A percentile compares a stretch with the other conserved stretches of the same genome.
Evolutionary conservation across 257 asterid genomes (phyloP).

Genomic region (Solanum tarijense): DNA sequence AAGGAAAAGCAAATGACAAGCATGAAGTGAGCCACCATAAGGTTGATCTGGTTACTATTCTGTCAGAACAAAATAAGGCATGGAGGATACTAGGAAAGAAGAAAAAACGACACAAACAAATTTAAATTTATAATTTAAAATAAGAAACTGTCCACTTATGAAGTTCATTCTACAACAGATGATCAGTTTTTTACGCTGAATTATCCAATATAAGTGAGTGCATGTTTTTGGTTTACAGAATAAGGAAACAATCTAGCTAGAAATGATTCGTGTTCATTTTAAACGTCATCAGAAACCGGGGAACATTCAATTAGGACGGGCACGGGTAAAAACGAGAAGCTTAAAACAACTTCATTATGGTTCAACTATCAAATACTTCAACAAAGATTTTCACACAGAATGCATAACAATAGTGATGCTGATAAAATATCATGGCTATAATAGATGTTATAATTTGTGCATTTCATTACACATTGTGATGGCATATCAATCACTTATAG

Average conservation of each 20-base stretch:
- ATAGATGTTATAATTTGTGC: neutral
- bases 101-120: neutral
- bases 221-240: neutral
- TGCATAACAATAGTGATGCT: neutral
- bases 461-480: neutral
- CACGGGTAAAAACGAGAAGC: neutral
- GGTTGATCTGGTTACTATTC: neutral
- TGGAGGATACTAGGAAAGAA: neutral
- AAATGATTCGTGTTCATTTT: neutral
- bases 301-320: neutral
- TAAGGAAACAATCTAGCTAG: neutral
- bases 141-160: neutral
- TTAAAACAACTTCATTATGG: neutral
- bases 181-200: neutral
- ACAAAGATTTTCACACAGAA: neutral
- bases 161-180: neutral
- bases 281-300: neutral
- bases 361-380: neutral
- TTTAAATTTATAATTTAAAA: neutral
- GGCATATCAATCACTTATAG: neutral
- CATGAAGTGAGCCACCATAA: neutral
- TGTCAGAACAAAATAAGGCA: neutral
- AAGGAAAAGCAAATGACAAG: neutral
- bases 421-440: neutral
- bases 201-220: neutral